These are phyloP conservation scores for Grammothele lineata DNA, from an alignment of 768 basidiomycete species.

Conservation along the genomic window DNA sequence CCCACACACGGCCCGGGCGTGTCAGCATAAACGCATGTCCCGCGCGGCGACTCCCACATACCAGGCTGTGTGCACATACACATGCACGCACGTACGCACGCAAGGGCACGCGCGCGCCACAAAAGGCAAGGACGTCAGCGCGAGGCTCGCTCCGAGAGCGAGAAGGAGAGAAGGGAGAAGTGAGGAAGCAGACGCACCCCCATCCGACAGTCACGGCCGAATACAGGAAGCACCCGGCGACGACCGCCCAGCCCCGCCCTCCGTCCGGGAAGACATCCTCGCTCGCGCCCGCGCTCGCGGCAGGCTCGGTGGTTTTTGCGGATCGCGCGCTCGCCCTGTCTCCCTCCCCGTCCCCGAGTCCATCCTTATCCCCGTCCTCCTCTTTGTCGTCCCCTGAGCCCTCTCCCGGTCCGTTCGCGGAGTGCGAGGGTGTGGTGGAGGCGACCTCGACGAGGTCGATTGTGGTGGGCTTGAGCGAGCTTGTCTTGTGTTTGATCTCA, in stretches of 20 bases:
- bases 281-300: neutral
- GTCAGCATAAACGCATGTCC: neutral
- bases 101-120: no score
- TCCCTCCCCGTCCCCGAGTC: neutral
- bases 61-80: neutral
- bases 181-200: slow-evolving; percentile 18
- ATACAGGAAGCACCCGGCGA: slow-evolving; percentile 29
- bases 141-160: neutral
- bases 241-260: slow-evolving; percentile 28
- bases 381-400: no score
- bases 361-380: neutral
- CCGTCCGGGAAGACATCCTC: slow-evolving; percentile 23
- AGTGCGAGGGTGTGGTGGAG: no score
- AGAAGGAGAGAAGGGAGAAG: neutral
- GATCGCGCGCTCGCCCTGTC: no score
- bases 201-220: slow-evolving; percentile 20
- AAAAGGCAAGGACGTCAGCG: neutral
- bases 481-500: no score
- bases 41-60: neutral
- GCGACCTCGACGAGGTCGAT: no score
- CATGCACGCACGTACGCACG: neutral
- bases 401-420: no score
- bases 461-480: no score
- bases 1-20: slow-evolving; percentile 14
- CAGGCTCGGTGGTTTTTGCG: no score